Evolutionary conservation across 805 yeast genomes (phyloP).

Genomic region (Metschnikowia drakensbergensis): DNA sequence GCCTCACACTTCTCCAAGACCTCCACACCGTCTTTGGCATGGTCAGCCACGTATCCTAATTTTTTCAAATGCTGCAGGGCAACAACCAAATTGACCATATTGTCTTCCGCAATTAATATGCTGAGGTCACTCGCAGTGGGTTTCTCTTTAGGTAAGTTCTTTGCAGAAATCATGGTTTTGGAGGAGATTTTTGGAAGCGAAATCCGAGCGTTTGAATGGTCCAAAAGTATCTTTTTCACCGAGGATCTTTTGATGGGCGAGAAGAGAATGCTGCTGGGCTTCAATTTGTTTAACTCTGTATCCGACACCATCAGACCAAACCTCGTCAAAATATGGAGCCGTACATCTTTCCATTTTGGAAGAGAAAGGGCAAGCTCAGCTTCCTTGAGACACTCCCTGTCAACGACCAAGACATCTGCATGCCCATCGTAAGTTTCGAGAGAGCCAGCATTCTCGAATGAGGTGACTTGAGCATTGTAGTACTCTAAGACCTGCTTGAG

Average conservation of each 20-base stretch:
- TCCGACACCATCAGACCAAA: slow-evolving; percentile 28
- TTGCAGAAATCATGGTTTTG: neutral
- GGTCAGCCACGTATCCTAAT: slow-evolving; percentile 49
- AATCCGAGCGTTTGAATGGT: slow-evolving; percentile 2
- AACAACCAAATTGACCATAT: slow-evolving; percentile 46
- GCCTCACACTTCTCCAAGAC: slow-evolving; percentile 36
- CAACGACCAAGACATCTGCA: slow-evolving; percentile 22
- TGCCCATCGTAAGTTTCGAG: slow-evolving; percentile 10
- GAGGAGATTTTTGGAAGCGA: neutral
- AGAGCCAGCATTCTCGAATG: slow-evolving; percentile 17
- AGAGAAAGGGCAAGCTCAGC: slow-evolving; percentile 2
- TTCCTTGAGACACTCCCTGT: slow-evolving; percentile 15
- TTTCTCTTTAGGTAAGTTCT: neutral
- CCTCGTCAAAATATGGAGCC: slow-evolving; percentile 24
- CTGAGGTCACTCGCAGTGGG: slow-evolving; percentile 34
- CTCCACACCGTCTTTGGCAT: slow-evolving; percentile 49
- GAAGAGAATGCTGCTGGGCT: slow-evolving; percentile 23
- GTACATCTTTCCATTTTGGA: slow-evolving; percentile 10
- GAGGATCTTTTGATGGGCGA: slow-evolving; percentile 29
- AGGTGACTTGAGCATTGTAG: slow-evolving; percentile 32
- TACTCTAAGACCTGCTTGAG: slow-evolving; percentile 31
- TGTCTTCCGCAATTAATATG: slow-evolving; percentile 55
- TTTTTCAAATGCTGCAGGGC: slow-evolving; percentile 47
- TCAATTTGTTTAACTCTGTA: slow-evolving; percentile 17
- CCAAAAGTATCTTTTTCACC: slow-evolving; percentile 14